These are phyloP conservation scores for Linnemannia exigua DNA, from an alignment of 192 early-diverging fungal genomes.

Conservation along the genomic window DNA sequence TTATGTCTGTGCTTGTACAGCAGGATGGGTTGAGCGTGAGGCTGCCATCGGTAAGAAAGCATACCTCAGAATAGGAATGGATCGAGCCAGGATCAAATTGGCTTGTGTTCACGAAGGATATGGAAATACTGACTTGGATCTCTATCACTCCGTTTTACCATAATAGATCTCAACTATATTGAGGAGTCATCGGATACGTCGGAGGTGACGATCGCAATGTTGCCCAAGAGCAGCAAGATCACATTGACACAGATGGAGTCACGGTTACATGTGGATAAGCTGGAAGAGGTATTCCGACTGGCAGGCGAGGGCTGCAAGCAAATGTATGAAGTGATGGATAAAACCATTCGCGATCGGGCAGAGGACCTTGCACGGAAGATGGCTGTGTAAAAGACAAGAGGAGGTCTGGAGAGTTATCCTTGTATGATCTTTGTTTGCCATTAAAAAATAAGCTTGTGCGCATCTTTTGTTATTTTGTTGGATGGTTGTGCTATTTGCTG, in stretches of 20 bases:
- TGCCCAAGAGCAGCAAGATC: slow-evolving; percentile 88
- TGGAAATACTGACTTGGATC: background rate
- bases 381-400: slow-evolving; percentile 32
- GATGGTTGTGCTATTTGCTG: background rate
- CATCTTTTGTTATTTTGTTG: no score
- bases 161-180: slow-evolving; percentile 85
- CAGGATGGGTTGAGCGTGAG: slow-evolving; percentile 85
- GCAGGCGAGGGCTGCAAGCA: slow-evolving; percentile 80
- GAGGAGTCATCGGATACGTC: slow-evolving; percentile 93
- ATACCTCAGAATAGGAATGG: background rate
- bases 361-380: slow-evolving; percentile 62
- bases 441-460: no score
- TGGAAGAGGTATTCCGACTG: slow-evolving; percentile 73
- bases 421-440: background rate
- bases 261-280: slow-evolving; percentile 85
- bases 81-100: no score
- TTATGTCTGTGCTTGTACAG: slow-evolving; percentile 89
- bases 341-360: slow-evolving; percentile 66
- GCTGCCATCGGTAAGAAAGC: slow-evolving; percentile 71
- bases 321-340: slow-evolving; percentile 73
- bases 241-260: slow-evolving; percentile 91
- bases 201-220: slow-evolving; percentile 87
- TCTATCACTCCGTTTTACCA: background rate
- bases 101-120: no score
- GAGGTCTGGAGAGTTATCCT: no score